phyloP scores from a whole-genome alignment of 1,284 basidiomycete genomes.

The Heterobasidion irregulare region DNA sequence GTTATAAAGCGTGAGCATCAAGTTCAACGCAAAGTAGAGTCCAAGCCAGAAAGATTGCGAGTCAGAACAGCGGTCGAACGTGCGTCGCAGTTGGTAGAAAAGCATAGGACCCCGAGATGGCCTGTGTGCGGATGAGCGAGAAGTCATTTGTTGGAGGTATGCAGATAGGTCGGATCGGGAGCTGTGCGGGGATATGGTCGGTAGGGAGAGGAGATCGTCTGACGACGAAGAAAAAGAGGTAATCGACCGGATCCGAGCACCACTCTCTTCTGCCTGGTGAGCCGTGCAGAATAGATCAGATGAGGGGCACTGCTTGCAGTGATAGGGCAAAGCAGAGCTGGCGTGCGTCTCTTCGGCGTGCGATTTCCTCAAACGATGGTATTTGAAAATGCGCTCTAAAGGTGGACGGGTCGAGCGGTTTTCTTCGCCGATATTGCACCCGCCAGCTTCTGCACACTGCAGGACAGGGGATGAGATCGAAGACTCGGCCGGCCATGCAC shows the following conservation, averaged over 20 bases:
- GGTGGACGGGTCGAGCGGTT: no score
- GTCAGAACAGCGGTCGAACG: conserved; percentile 15
- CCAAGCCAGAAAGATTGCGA: conserved; percentile 54
- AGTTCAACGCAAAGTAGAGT: conserved; percentile 85
- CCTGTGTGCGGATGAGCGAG: background rate
- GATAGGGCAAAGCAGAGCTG: no score
- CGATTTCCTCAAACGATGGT: no score
- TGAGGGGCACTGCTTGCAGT: no score
- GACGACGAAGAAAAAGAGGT: background rate
- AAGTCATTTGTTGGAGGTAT: background rate
- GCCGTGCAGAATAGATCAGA: no score
- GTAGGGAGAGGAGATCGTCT: conserved; percentile 8
- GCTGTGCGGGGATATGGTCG: conserved; percentile 9
- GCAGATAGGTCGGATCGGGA: conserved; percentile 7
- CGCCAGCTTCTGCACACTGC: no score
- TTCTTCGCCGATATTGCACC: no score
- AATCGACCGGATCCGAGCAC: background rate
- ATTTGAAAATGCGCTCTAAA: no score
- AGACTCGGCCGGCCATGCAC: no score
- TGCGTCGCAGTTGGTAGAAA: background rate
- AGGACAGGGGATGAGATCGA: no score
- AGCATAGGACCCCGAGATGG: background rate
- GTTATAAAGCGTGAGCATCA: conserved; percentile 87
- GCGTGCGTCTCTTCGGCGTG: no score
- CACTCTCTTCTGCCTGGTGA: background rate